Conservation (phyloP, 2,329 filamentous ascomycete species). For the Pestalotiopsis sp. region DNA sequence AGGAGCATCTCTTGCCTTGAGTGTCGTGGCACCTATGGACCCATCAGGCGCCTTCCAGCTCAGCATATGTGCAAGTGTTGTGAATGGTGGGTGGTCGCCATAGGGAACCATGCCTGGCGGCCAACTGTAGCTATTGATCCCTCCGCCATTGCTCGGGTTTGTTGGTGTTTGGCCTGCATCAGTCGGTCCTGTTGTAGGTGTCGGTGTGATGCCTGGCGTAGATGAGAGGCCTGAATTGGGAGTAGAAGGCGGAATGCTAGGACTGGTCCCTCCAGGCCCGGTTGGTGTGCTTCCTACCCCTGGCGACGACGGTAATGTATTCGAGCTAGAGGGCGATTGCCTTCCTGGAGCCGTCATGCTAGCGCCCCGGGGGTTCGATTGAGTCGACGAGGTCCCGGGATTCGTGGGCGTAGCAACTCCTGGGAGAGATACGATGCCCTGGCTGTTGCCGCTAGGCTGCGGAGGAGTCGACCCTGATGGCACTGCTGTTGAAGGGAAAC, state of each 20-base stretch:
- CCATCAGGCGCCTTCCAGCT: slow-evolving; percentile 5
- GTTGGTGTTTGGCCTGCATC: slow-evolving; percentile 8
- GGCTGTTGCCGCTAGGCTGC: not conserved
- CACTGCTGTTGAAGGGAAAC: slow-evolving; percentile 1
- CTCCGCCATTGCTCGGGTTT: slow-evolving; percentile 12
- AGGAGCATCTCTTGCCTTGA: not conserved
- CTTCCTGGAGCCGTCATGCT: slow-evolving; percentile 6
- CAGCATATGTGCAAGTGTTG: slow-evolving; percentile 18
- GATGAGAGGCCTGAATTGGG: not conserved
- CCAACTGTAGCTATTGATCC: slow-evolving; percentile 21
- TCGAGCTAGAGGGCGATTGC: not conserved
- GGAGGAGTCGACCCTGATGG: not conserved
- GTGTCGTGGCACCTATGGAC: not conserved
- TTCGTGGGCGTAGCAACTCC: slow-evolving; percentile 8
- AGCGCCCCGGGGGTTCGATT: not conserved
- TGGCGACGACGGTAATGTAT: not conserved
- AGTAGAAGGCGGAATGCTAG: not conserved
- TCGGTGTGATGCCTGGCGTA: not conserved
- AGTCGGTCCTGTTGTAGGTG: slow-evolving; percentile 1
- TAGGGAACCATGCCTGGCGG: slow-evolving; percentile 30
- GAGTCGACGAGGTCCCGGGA: not conserved
- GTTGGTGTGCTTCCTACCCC: not conserved
- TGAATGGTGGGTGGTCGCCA: slow-evolving; percentile 23
- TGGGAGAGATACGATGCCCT: slow-evolving; percentile 6
- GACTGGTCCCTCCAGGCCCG: not conserved